A percentile compares a stretch with the other conserved stretches of the same genome.
These are phyloP conservation scores for Adenanthera pavonina DNA, from an alignment of 306 rosid species.

Conservation along the genomic window DNA sequence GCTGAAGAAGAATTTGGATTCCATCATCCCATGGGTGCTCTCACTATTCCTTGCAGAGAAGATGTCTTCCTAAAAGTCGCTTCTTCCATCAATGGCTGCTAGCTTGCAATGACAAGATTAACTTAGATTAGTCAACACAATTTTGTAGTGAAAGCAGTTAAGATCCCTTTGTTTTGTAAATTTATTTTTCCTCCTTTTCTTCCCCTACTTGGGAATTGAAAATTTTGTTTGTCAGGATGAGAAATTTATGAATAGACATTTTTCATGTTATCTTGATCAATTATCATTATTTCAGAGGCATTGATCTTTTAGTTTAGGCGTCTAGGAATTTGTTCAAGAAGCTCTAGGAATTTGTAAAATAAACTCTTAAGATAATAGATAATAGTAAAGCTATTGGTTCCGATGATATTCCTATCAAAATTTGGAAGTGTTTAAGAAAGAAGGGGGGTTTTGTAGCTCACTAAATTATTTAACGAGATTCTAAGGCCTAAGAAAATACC, in stretches of 20 bases:
- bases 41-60: background rate
- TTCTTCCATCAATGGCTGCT: background rate
- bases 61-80: background rate
- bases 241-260: background rate
- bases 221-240: background rate
- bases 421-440: too few relatives aligned
- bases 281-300: background rate
- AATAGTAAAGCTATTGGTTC: too few relatives aligned
- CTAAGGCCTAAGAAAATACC: too few relatives aligned
- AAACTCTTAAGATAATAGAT: too few relatives aligned
- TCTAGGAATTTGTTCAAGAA: background rate
- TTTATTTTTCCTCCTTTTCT: background rate
- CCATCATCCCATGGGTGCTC: background rate
- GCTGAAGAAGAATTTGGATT: background rate
- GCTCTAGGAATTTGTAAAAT: too few relatives aligned
- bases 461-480: too few relatives aligned
- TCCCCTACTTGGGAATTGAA: background rate
- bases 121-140: slow-evolving; percentile 3
- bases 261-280: background rate
- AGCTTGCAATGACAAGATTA: background rate
- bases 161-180: background rate
- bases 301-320: background rate
- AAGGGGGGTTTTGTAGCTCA: too few relatives aligned
- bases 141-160: background rate
- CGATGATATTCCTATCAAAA: too few relatives aligned